phyloP scores from a whole-genome alignment of 768 basidiomycete genomes.

The Chalciporus chontae region DNA sequence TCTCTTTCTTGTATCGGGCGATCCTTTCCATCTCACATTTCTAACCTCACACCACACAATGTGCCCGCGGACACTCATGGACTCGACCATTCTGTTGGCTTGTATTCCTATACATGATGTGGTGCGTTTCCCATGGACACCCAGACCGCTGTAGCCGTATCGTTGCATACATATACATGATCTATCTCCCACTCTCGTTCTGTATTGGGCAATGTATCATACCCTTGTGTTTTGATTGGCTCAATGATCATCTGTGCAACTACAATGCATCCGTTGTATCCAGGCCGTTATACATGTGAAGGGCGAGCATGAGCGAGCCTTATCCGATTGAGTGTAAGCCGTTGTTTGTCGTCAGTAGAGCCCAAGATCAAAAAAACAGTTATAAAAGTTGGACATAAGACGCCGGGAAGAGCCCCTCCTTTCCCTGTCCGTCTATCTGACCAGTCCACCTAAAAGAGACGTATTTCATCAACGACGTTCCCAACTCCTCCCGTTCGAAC shows the following conservation, averaged over 20 bases:
- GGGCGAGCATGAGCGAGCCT: neutral
- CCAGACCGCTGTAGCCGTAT: conserved; percentile 25
- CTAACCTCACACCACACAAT: conserved; percentile 17
- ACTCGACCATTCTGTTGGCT: conserved; percentile 4
- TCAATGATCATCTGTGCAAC: conserved; percentile 11
- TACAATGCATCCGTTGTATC: neutral
- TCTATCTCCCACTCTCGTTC: conserved; percentile 32
- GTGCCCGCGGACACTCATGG: conserved; percentile 24
- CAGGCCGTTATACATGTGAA: neutral
- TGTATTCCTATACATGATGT: conserved; percentile 5
- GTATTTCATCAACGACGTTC: neutral
- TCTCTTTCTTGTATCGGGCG: conserved; percentile 18
- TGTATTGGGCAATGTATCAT: conserved; percentile 28
- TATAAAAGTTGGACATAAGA: conserved; percentile 64
- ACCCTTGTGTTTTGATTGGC: conserved; percentile 24
- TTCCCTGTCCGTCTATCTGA: conserved; percentile 54
- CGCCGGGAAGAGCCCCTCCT: conserved; percentile 61
- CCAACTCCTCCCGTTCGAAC: neutral
- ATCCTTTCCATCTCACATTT: conserved; percentile 25
- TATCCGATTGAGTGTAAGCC: neutral
- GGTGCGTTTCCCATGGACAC: conserved; percentile 25
- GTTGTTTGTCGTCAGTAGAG: too few species aligned
- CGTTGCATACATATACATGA: conserved; percentile 7
- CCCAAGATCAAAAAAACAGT: neutral
- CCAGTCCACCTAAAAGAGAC: conserved; percentile 58